These are phyloP conservation scores for Apiospora pterosperma DNA, from an alignment of 2,329 filamentous ascomycete species.

Conservation along the genomic window DNA sequence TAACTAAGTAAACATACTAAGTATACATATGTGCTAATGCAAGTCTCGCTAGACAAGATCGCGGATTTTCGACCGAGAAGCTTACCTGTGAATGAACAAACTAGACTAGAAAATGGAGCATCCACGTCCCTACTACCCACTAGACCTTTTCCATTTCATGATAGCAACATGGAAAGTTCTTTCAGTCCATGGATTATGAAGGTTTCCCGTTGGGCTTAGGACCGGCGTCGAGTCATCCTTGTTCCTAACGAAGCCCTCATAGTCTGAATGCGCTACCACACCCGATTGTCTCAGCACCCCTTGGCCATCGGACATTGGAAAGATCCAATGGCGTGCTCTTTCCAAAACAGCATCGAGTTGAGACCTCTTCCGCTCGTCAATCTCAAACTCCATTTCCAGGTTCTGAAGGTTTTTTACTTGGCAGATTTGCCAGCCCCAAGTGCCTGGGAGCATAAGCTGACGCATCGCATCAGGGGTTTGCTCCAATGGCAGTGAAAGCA, in stretches of 20 bases:
- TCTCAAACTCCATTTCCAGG: constrained; percentile 10
- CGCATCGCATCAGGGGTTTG: neutral
- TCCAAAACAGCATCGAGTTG: constrained; percentile 8
- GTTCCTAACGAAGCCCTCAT: constrained; percentile 5
- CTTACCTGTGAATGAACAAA: neutral
- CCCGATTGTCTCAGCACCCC: constrained; percentile 1
- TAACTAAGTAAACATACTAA: no score
- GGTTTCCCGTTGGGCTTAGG: neutral
- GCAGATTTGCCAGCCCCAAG: constrained; percentile 9
- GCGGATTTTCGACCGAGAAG: neutral
- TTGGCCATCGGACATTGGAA: constrained; percentile 1
- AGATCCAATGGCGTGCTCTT: constrained; percentile 8
- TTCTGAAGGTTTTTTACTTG: constrained; percentile 6
- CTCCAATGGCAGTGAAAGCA: constrained; percentile 6
- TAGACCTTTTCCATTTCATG: neutral
- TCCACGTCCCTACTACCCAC: neutral
- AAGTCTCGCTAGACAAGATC: neutral
- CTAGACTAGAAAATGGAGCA: neutral
- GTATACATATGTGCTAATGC: neutral
- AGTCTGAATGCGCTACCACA: neutral
- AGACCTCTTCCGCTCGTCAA: constrained; percentile 2
- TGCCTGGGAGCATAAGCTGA: constrained; percentile 2
- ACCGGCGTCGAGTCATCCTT: constrained; percentile 7
- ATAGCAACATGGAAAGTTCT: neutral
- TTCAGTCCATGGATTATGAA: neutral